Conservation (phyloP, 139 green algal species). For the Picochlorum sp. region DNA sequence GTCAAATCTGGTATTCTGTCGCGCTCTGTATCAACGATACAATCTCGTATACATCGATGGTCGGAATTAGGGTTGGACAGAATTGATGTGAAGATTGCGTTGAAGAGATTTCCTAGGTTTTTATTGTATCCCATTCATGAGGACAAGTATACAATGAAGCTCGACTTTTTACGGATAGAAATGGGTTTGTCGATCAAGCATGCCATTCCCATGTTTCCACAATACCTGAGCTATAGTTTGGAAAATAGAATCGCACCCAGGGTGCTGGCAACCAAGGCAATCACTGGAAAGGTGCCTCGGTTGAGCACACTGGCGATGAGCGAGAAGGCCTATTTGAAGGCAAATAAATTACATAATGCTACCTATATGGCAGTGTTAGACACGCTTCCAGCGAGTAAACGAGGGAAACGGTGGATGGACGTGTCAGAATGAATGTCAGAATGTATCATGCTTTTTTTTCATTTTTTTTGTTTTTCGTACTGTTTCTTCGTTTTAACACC, state of each 20-base stretch:
- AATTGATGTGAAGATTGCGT: slow-evolving; percentile 2
- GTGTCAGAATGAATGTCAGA: no score
- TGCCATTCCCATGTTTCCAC: slow-evolving; percentile 13
- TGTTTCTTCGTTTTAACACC: no score
- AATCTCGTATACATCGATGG: slow-evolving; percentile 14
- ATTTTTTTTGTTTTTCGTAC: no score
- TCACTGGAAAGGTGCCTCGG: slow-evolving; percentile 3
- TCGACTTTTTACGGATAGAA: slow-evolving; percentile 17
- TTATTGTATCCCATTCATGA: slow-evolving; percentile 19
- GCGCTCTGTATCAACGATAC: slow-evolving; percentile 15
- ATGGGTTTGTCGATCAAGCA: slow-evolving; percentile 2
- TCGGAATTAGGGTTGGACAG: slow-evolving; percentile 9
- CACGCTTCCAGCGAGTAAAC: no score
- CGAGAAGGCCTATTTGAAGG: slow-evolving; percentile 4
- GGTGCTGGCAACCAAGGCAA: slow-evolving; percentile 3
- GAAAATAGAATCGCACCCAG: slow-evolving; percentile 18
- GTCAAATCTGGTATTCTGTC: slow-evolving; percentile 8
- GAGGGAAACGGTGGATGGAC: no score
- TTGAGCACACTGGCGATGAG: slow-evolving; percentile 1
- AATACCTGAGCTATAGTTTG: slow-evolving; percentile 23
- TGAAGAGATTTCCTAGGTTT: slow-evolving; percentile 12
- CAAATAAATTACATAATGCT: background rate
- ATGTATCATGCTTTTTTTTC: no score
- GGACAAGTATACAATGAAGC: slow-evolving; percentile 23
- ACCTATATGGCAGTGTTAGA: no score